phyloP scores from a whole-genome alignment of 2,329 filamentous ascomycete genomes.

The Pseudocercospora pini-densiflorae region DNA sequence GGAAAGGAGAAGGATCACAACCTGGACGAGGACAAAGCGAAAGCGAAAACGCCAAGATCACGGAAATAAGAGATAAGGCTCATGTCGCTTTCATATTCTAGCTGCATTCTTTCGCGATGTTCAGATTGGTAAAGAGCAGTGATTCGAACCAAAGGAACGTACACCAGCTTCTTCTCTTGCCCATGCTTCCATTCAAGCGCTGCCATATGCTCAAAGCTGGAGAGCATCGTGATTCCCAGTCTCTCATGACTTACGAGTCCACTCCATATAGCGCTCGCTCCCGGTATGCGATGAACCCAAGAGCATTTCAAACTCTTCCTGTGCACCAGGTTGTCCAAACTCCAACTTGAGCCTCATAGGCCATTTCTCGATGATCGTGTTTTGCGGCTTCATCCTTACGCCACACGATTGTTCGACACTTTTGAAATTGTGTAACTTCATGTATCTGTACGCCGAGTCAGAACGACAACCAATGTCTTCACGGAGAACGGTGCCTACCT shows the following conservation, averaged over 20 bases:
- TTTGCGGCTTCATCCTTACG: constrained; percentile 19
- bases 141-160: no score
- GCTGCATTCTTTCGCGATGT: no score
- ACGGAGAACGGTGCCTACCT: not conserved
- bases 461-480: not conserved
- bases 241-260: constrained; percentile 7
- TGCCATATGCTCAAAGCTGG: no score
- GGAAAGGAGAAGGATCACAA: no score
- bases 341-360: constrained; percentile 20
- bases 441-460: not conserved
- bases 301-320: constrained; percentile 26
- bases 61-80: no score
- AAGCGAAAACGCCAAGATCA: no score
- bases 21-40: no score
- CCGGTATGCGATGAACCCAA: constrained; percentile 16
- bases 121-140: no score
- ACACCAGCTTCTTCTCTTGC: no score
- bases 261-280: constrained; percentile 29
- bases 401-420: not conserved
- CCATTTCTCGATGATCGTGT: constrained; percentile 30
- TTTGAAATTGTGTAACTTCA: constrained; percentile 17
- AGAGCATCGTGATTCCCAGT: no score
- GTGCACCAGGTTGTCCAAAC: constrained; percentile 12
- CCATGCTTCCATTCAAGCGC: no score
- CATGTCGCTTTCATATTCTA: no score